A percentile compares a stretch with the other conserved stretches of the same genome.
Conservation (phyloP, 139 green algal species). For the Zygnema circumcarinatum region DNA sequence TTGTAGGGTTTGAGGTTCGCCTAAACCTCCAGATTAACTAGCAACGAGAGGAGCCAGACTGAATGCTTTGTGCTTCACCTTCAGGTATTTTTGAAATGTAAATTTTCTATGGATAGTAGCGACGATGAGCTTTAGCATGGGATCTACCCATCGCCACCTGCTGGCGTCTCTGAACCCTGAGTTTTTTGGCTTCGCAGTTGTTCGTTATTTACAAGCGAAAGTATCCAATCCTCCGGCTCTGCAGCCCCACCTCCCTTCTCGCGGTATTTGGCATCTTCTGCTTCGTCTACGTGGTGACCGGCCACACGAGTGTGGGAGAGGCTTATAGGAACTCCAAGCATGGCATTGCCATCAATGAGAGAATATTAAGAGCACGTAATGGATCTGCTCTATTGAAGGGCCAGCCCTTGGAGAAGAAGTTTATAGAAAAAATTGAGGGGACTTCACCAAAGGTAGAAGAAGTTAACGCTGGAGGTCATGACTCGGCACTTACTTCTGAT, state of each 20-base stretch:
- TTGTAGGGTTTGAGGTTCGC: too few relatives aligned
- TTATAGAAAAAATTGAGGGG: not conserved
- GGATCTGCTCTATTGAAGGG: not conserved
- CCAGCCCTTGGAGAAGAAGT: not conserved
- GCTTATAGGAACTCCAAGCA: not conserved
- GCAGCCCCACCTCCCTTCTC: not conserved
- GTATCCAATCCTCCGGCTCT: not conserved
- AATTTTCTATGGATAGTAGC: too few relatives aligned
- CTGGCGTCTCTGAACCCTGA: too few relatives aligned
- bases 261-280: not conserved
- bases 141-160: too few relatives aligned
- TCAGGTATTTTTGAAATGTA: too few relatives aligned
- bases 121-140: too few relatives aligned
- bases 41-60: too few relatives aligned
- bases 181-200: too few relatives aligned
- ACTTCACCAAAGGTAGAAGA: not conserved
- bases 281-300: not conserved
- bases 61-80: too few relatives aligned
- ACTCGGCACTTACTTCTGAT: not conserved
- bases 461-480: not conserved
- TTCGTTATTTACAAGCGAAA: not conserved
- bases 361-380: not conserved
- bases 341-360: not conserved
- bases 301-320: not conserved
- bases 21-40: too few relatives aligned